Evolutionary conservation across 202 grass and related monocot genomes (phyloP), one percentile per base, ranked within the genome.

Genomic region (Bolboschoenoplectus hybrid): DNA sequence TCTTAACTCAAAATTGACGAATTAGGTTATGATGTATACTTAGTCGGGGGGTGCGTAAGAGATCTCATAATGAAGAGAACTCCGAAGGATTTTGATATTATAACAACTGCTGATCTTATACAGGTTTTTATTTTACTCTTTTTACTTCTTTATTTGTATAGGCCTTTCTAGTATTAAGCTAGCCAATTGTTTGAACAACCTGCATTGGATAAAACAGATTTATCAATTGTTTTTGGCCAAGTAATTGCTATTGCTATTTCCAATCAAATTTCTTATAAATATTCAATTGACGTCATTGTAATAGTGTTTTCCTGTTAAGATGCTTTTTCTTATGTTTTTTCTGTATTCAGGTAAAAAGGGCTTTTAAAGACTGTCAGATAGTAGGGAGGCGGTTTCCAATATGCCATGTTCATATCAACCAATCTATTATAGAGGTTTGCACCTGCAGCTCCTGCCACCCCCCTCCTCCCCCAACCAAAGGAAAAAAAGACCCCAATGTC

Each of bases 21-120:
- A 32, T n/a, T 87, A 97, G 97, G 97, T 71, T 96, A 97, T 89
- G 93, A 99, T 71, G 93, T 90, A 38, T 99, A 99, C 88, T 85
- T 99, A 61, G 97, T 99, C 64, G 93, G 92, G 17, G 93, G 97
- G 67, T 99, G 92, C 89, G 97, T 99, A 81, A 89, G 92, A 63
- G 97, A 99, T 92, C 89, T 97, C 85, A 87, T 99, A 78, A 88
- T 99, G 97, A 96, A 94, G 77, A 99, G 91, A 90, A 92, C 64
- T 16, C 93, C 97, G 32, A 99, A 99, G 88, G 93, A 99, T 88
- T 99, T 94, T 68, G 93, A 99, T 74, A 89, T 99, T 86, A 94
- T 99, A 90, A 99, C 93, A 1, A 88, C 97, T 84, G 92, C 97
- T 67, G 85, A 96, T 87, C 93, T 99, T 91, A 88, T 52, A 82